A percentile compares a stretch with the other conserved stretches of the same genome.
Evolutionary conservation across 1,284 basidiomycete species (phyloP).

Genomic region (Cryptococcus depauperatus): DNA sequence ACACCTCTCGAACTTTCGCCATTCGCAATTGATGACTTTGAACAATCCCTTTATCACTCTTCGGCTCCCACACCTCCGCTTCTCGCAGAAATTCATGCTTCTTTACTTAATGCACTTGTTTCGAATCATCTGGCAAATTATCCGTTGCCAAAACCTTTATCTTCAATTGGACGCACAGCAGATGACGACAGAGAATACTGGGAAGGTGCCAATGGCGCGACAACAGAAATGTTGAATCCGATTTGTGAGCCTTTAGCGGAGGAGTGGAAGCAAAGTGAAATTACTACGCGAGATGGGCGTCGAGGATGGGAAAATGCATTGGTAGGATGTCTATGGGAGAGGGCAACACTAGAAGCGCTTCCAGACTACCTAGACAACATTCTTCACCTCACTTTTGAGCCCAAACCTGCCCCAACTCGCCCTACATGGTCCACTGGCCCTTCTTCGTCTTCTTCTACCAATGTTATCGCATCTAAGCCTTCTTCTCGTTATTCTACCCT

Average conservation of each 20-base stretch:
- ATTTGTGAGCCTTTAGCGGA: constrained; percentile 24
- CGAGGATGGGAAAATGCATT: constrained; percentile 68
- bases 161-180: constrained; percentile 20
- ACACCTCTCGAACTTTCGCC: constrained; percentile 81
- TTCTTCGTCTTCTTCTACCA: constrained; percentile 1
- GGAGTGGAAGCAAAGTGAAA: constrained; percentile 32
- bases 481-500: constrained; percentile 66
- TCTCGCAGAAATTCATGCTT: constrained; percentile 79
- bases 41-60: constrained; percentile 73
- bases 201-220: constrained; percentile 43
- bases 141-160: constrained; percentile 27
- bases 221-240: constrained; percentile 38
- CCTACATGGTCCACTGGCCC: constrained; percentile 44
- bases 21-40: constrained; percentile 89
- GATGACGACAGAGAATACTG: constrained; percentile 39
- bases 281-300: constrained; percentile 31
- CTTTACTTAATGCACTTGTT: constrained; percentile 73
- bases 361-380: constrained; percentile 67
- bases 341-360: constrained; percentile 65
- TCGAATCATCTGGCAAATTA: constrained; percentile 54
- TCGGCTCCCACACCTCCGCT: constrained; percentile 57
- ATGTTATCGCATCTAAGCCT: constrained; percentile 36
- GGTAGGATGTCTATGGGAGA: constrained; percentile 82
- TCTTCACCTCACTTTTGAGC: constrained; percentile 61
- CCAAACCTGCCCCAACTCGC: constrained; percentile 40